Evolutionary conservation across 495 filamentous ascomycete species (phyloP), one percentile per base, ranked within the genome.

Genomic region (Aspergillus bridgeri): DNA sequence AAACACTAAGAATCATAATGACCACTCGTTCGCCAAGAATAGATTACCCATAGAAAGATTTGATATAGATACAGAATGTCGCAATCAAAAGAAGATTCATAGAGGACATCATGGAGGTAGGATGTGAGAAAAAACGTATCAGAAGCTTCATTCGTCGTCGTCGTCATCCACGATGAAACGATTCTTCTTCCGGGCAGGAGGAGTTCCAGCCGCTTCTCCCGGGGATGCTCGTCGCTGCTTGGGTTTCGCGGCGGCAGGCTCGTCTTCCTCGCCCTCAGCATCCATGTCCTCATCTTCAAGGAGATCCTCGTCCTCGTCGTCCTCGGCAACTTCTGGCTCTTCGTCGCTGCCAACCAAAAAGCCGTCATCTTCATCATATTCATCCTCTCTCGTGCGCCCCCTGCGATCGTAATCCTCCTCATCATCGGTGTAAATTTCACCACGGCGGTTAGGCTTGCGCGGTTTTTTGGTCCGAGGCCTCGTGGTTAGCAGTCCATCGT

Each of bases 361-460:
- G 6, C 86, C 88, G 61, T 92, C 89, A 22, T 90, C 87, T 65
- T 86, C 83, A 59, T 91, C 88, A 64, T 92, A 97, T 67, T 93
- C 89, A 65, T 97, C 91, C 60, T 90, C 83, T 20, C 82, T 79
- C 18, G 80, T 81, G 22, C 79, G 75, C 3, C 85, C 83, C 43
- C 85, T 78, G 38, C 84, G 82, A 2, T 79, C 75, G 56, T 86
- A 84, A 23, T 96, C 89, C 1, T 81, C 70, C 58, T 82, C 72
- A 27, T 83, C 75, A 58, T 85, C 75, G n/a, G 79, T 72, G 69
- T 81, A 75, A 55, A 84, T 77, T 61, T 83, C 81, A 53, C 81
- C 73, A 23, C 80, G 70, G 57, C 77, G 68, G 64, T 81, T 75
- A 27, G 75, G 53, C 48, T 69, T 68, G 46, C 77, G 72, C 43